These are phyloP conservation scores for Dujonia santamariae DNA, from an alignment of 1,139 yeast species.

Conservation along the genomic window DNA sequence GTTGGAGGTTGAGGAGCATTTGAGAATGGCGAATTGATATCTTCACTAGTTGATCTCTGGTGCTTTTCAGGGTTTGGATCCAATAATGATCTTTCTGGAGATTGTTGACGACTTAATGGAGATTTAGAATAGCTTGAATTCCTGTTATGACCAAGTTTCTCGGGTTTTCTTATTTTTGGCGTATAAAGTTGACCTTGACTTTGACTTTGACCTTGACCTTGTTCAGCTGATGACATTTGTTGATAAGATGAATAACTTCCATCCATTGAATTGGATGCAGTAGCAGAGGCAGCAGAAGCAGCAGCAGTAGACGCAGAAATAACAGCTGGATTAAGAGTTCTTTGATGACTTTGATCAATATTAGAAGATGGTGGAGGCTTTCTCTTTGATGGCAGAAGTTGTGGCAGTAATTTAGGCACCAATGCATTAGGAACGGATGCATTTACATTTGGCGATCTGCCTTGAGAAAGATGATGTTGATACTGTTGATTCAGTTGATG, in stretches of 20 bases:
- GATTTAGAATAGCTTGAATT: constrained; percentile 5
- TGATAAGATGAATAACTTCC: too few relatives aligned
- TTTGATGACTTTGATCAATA: not conserved
- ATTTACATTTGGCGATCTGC: too few relatives aligned
- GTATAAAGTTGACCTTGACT: not conserved
- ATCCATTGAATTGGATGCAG: not conserved
- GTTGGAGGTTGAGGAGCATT: constrained; percentile 1
- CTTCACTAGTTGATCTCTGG: not conserved
- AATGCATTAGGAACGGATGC: not conserved
- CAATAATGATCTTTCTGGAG: constrained; percentile 4
- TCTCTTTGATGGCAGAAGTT: constrained; percentile 1
- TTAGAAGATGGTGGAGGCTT: constrained; percentile 1
- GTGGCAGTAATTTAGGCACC: not conserved
- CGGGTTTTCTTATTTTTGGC: constrained; percentile 4
- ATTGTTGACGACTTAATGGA: constrained; percentile 6
- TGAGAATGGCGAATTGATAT: constrained; percentile 1
- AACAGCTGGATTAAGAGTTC: too few relatives aligned
- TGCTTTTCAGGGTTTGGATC: not conserved
- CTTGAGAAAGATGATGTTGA: not conserved
- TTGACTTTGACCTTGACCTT: too few relatives aligned
- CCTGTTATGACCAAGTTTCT: not conserved
- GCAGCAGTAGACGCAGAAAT: not conserved
- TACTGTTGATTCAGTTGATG: not conserved
- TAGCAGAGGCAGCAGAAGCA: not conserved
- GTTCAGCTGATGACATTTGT: too few relatives aligned